Evolutionary conservation across 2,329 filamentous ascomycete species (phyloP).

Genomic region (Alternaria gansuensis): DNA sequence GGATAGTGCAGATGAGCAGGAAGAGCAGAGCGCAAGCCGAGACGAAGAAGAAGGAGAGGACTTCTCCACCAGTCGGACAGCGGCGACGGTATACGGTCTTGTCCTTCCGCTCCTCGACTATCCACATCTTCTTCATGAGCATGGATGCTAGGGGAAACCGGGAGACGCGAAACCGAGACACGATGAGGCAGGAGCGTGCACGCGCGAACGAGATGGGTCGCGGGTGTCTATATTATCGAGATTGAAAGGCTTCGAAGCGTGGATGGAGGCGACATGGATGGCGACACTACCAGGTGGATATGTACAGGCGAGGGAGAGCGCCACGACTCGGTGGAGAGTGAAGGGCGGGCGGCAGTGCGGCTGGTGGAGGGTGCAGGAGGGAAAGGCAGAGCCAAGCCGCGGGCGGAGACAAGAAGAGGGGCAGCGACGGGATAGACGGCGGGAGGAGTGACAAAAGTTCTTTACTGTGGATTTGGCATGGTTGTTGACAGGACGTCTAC

Average conservation of each 20-base stretch:
- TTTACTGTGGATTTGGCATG: constrained; percentile 10
- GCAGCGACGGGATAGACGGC: background rate
- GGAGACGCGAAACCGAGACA: constrained; percentile 21
- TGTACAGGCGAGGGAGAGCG: constrained; percentile 8
- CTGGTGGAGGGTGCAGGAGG: constrained; percentile 1
- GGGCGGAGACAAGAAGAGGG: constrained; percentile 8
- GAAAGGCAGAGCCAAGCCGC: constrained; percentile 3
- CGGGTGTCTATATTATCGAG: constrained; percentile 25
- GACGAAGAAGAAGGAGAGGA: constrained; percentile 42
- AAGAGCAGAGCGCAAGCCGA: constrained; percentile 42
- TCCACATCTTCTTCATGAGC: constrained; percentile 38
- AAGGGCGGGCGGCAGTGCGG: constrained; percentile 3
- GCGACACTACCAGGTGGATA: constrained; percentile 8
- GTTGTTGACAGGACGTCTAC: constrained; percentile 6
- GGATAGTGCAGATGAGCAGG: constrained; percentile 45
- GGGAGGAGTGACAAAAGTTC: constrained; percentile 1
- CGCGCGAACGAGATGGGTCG: constrained; percentile 27
- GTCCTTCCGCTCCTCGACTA: constrained; percentile 37
- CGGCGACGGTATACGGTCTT: constrained; percentile 44
- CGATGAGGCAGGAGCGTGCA: constrained; percentile 24
- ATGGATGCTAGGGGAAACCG: constrained; percentile 22
- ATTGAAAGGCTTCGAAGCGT: constrained; percentile 4
- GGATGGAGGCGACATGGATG: constrained; percentile 31
- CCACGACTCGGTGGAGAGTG: background rate
- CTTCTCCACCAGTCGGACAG: constrained; percentile 35